Base-by-base conservation (phyloP, 1,284 basidiomycete genomes). In the Peniophora sp. region DNA sequence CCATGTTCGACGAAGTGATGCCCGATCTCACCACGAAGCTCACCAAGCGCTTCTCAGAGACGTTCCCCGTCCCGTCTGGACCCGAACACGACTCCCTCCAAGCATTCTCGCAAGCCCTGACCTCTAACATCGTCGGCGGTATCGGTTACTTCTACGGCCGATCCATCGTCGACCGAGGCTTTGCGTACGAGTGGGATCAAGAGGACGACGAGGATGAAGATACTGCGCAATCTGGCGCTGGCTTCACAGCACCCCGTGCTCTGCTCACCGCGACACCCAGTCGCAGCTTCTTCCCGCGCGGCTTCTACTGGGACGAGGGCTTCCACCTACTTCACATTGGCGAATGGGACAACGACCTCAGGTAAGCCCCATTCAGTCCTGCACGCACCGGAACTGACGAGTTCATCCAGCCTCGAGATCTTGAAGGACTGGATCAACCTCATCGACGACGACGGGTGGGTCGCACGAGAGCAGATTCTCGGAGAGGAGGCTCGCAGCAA, bases 251-350 rank as follows among this genome's bases (percentile, higher is more conserved):
- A 45, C 83, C 88, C 8, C 81, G 73, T 51, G 79, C 81, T 24
- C 70, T 97, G n/a, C 70, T 96, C 55, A 95, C 94, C 5, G 94
- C 91, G 0, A 97, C 94, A 0, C 94, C 94, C 1, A 94, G 92
- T 64, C 78, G 95, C 47, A 93, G 90, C 58, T 95, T 97, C 73
- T 97, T 97, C 74, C 94, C 94, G 1, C 78, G 94, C 64, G 94
- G 94, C 20, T 97, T 97, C 65, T 97, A 97, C 67, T 97, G 94
- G 91, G 94, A 97, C 63, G 94, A 97, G 68, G 94, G 94, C 1
- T 97, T 97, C 74, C 95, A 97, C 65, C 69, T 97, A 27, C 70
- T 92, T 39, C 85, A 94, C 58, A 90, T 97, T 44, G 92, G 91
- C 18, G 81, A 84, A 57, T 96, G 88, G 88, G 95, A 97, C 62